Percentiles rank a stretch among this genome's conserved stretches.
These are phyloP conservation scores for Ascoidea rubescens DNA, from an alignment of 805 yeast genomes.

Conservation along the genomic window DNA sequence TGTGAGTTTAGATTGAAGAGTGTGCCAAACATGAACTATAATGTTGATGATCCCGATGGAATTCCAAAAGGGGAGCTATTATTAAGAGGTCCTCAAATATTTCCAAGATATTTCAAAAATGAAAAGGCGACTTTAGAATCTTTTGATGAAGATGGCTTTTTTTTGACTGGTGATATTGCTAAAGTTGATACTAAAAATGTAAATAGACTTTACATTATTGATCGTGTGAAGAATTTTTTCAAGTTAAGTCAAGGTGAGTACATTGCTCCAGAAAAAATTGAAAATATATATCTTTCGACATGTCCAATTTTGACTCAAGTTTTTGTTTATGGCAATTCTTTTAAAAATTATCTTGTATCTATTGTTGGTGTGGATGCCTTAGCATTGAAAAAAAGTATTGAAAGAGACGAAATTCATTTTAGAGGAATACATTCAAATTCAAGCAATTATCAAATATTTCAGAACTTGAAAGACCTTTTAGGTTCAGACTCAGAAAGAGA, in stretches of 20 bases:
- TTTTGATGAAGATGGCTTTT: slow-evolving; percentile 37
- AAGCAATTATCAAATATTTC: slow-evolving; percentile 9
- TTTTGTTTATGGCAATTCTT: slow-evolving; percentile 43
- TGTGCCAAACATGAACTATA: slow-evolving; percentile 30
- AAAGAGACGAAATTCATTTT: not conserved
- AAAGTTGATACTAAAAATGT: slow-evolving; percentile 18
- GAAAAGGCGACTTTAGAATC: slow-evolving; percentile 31
- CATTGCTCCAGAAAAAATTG: slow-evolving; percentile 55
- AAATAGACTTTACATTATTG: slow-evolving; percentile 38
- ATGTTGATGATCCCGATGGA: slow-evolving; percentile 14
- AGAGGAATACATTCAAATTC: not conserved
- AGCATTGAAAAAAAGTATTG: not conserved
- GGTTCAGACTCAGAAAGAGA: slow-evolving; percentile 15
- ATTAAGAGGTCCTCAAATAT: slow-evolving; percentile 41
- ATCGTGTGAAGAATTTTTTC: slow-evolving; percentile 43
- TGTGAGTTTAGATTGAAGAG: slow-evolving; percentile 35
- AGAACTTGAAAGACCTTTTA: slow-evolving; percentile 13
- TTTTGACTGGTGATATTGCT: slow-evolving; percentile 46
- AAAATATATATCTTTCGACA: slow-evolving; percentile 34
- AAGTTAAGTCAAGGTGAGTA: slow-evolving; percentile 42
- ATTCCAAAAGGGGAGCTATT: slow-evolving; percentile 33
- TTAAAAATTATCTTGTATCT: slow-evolving; percentile 35
- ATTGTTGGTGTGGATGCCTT: slow-evolving; percentile 39
- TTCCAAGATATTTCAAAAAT: slow-evolving; percentile 33
- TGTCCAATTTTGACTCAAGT: slow-evolving; percentile 30